Conservation (phyloP, 2,329 filamentous ascomycete genomes). For the Hypoxylon rubiginosum region DNA sequence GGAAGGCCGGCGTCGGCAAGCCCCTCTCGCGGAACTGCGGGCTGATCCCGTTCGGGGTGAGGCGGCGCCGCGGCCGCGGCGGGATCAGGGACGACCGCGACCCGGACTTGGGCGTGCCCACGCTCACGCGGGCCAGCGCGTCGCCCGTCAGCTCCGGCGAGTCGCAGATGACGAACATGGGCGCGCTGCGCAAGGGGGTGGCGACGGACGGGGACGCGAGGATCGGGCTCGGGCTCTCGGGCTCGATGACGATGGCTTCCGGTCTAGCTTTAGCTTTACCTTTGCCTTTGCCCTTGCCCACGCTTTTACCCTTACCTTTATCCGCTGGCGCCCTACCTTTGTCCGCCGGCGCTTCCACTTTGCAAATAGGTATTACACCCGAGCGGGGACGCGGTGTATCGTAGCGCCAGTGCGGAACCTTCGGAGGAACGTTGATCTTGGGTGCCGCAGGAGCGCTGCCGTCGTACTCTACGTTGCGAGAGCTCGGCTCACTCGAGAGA, state of each 20-base stretch:
- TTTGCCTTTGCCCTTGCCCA: neutral
- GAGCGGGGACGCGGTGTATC: conserved; percentile 12
- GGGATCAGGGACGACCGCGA: neutral
- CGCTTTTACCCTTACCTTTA: neutral
- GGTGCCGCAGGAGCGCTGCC: conserved; percentile 29
- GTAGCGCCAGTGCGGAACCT: conserved; percentile 25
- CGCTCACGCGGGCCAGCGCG: neutral
- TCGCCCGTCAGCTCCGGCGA: neutral
- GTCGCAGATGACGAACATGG: conserved; percentile 1
- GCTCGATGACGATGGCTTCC: too few species aligned
- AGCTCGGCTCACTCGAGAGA: conserved; percentile 13
- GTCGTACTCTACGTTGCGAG: conserved; percentile 16
- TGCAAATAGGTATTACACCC: neutral
- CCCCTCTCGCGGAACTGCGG: conserved; percentile 21
- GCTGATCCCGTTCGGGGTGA: neutral
- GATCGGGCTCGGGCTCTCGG: neutral
- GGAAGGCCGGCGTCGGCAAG: conserved; percentile 27
- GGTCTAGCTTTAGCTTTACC: neutral
- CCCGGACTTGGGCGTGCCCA: neutral
- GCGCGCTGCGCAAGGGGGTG: neutral
- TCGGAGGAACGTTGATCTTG: conserved; percentile 21
- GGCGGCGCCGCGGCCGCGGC: conserved; percentile 8
- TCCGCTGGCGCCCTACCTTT: too few species aligned
- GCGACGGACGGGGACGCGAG: neutral
- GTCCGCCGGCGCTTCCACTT: too few species aligned